Percentiles rank a stretch among this genome's conserved stretches.
Evolutionary conservation across 1,284 basidiomycete species (phyloP).

Genomic region (Heterobasidion irregulare): DNA sequence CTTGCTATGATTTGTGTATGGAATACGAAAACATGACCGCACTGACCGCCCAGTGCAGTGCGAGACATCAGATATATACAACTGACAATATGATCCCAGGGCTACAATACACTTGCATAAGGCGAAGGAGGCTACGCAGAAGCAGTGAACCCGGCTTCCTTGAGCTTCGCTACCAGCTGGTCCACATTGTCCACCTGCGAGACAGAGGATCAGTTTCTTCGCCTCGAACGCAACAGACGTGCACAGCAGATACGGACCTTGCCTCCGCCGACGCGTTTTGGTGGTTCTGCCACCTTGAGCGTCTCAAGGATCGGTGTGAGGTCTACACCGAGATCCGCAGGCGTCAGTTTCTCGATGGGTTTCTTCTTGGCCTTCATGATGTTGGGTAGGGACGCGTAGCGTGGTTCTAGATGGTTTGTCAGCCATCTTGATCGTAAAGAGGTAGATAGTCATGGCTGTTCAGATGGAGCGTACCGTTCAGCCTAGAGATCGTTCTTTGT

Average conservation of each 20-base stretch:
- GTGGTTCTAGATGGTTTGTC: conserved; percentile 55
- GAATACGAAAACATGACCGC: no score
- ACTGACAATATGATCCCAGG: no score
- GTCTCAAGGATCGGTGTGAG: conserved; percentile 79
- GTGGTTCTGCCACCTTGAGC: conserved; percentile 87
- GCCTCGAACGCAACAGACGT: no score
- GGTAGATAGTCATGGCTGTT: no score
- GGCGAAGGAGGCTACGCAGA: conserved; percentile 12
- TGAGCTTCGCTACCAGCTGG: conserved; percentile 85
- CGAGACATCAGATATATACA: no score
- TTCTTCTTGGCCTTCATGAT: conserved; percentile 99
- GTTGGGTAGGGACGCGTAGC: conserved; percentile 90
- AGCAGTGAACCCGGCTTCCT: conserved; percentile 76
- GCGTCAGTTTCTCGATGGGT: conserved; percentile 79
- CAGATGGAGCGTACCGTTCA: conserved; percentile 38
- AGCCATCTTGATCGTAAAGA: background rate
- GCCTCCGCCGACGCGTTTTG: conserved; percentile 84
- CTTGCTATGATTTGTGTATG: no score
- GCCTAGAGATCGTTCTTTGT: conserved; percentile 21
- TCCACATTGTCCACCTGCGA: conserved; percentile 75
- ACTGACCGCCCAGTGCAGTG: no score
- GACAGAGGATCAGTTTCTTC: no score
- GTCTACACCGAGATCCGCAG: conserved; percentile 81
- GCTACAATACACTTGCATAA: no score
- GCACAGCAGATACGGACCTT: conserved; percentile 50